phyloP scores from a whole-genome alignment of 768 basidiomycete genomes.

The Termitomyces sp. region DNA sequence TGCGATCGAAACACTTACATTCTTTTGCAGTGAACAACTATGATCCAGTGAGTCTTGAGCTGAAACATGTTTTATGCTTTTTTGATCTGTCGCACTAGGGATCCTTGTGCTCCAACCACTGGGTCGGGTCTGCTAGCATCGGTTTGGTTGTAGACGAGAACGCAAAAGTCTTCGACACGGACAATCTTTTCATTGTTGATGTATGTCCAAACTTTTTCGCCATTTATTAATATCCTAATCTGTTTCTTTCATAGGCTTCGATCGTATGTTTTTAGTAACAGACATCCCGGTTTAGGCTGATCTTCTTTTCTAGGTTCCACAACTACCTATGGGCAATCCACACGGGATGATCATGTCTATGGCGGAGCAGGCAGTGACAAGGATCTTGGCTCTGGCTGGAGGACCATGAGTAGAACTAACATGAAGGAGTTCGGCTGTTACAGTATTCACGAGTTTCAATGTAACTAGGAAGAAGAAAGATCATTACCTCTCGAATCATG shows the following conservation, averaged over 20 bases:
- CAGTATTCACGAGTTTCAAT: neutral
- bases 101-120: slow-evolving; percentile 59
- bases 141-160: slow-evolving; percentile 57
- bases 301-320: slow-evolving; percentile 34
- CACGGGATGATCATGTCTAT: slow-evolving; percentile 53
- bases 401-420: slow-evolving; percentile 33
- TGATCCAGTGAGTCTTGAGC: slow-evolving; percentile 15
- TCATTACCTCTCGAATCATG: neutral
- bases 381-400: slow-evolving; percentile 50
- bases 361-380: slow-evolving; percentile 55
- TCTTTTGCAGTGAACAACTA: slow-evolving; percentile 34
- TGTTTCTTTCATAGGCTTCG: slow-evolving; percentile 23
- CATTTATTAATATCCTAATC: neutral
- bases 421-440: neutral
- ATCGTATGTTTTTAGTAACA: slow-evolving; percentile 22
- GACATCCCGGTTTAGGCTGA: neutral
- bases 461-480: neutral
- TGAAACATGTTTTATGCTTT: neutral
- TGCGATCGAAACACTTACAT: slow-evolving; percentile 1
- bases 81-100: slow-evolving; percentile 16
- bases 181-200: slow-evolving; percentile 54
- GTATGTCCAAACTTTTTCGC: slow-evolving; percentile 23
- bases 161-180: slow-evolving; percentile 47
- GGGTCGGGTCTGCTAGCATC: slow-evolving; percentile 55
- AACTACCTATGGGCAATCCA: slow-evolving; percentile 56